Evolutionary conservation across 352 stramenopile species (phyloP).

Genomic region (Blastocystis sp.): DNA sequence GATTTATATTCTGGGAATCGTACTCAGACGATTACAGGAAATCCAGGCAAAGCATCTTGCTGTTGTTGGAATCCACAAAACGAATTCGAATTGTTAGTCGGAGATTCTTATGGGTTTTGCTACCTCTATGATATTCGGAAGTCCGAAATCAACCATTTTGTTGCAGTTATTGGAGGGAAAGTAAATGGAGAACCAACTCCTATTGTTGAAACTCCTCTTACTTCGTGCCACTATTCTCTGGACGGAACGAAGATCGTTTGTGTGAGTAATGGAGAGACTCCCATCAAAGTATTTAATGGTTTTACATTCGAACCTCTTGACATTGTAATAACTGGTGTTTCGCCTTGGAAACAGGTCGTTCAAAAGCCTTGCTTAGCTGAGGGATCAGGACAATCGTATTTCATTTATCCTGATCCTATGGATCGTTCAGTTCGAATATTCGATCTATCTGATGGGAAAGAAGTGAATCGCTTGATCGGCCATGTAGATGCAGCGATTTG

Average conservation of each 20-base stretch:
- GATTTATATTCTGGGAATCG: constrained; percentile 5
- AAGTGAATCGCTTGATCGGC: background rate
- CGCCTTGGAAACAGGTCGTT: background rate
- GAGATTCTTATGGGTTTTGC: background rate
- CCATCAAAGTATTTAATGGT: background rate
- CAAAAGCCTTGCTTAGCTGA: background rate
- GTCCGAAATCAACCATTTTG: background rate
- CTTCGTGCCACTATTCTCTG: background rate
- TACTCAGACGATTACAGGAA: background rate
- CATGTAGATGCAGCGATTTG: constrained; percentile 36
- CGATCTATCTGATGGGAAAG: background rate
- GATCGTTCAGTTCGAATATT: background rate
- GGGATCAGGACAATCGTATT: background rate
- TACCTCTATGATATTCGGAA: constrained; percentile 39
- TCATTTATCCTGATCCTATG: background rate
- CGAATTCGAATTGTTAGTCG: constrained; percentile 17
- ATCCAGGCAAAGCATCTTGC: background rate
- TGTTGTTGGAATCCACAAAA: constrained; percentile 57
- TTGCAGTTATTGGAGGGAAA: background rate
- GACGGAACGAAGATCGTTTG: background rate
- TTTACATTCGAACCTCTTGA: background rate
- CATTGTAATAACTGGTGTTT: background rate
- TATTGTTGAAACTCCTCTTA: background rate
- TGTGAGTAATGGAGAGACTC: background rate
- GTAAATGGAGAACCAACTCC: background rate